phyloP scores from a whole-genome alignment of 192 early-diverging fungal genomes.

The Funneliformis geosporum region DNA sequence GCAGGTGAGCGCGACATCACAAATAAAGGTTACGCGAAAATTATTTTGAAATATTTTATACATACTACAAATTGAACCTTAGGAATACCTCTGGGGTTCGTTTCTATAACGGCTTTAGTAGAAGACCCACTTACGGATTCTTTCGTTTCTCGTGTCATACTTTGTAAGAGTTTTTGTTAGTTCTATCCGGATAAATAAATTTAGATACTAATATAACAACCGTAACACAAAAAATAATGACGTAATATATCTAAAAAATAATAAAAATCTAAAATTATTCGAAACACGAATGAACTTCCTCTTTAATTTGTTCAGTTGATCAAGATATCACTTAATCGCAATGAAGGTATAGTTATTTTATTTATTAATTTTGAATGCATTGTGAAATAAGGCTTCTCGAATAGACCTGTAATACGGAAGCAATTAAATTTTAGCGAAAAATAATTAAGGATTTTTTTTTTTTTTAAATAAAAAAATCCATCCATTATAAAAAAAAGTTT shows the following conservation, averaged over 20 bases:
- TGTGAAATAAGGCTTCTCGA: background rate
- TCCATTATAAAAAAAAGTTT: background rate
- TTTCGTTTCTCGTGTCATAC: background rate
- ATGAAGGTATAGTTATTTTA: background rate
- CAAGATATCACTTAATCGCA: background rate
- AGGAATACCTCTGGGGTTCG: slow-evolving; percentile 95
- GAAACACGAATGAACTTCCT: background rate
- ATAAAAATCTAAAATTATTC: background rate
- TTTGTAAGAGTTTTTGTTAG: background rate
- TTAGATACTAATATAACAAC: too few relatives aligned
- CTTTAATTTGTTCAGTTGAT: background rate
- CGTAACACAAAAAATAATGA: too few relatives aligned
- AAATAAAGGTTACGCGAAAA: background rate
- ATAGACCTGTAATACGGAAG: background rate
- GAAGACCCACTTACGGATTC: background rate
- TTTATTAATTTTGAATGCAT: background rate
- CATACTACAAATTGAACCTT: slow-evolving; percentile 90
- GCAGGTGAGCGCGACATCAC: background rate
- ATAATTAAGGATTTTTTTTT: background rate
- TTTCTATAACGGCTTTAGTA: slow-evolving; percentile 47
- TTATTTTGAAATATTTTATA: background rate
- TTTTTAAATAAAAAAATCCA: background rate
- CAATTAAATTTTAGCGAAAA: background rate
- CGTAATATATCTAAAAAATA: too few relatives aligned
- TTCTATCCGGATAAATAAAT: too few relatives aligned